A percentile compares a stretch with the other conserved stretches of the same genome.
phyloP scores from a whole-genome alignment of 345 rosid genomes.

The Mangifera indica region DNA sequence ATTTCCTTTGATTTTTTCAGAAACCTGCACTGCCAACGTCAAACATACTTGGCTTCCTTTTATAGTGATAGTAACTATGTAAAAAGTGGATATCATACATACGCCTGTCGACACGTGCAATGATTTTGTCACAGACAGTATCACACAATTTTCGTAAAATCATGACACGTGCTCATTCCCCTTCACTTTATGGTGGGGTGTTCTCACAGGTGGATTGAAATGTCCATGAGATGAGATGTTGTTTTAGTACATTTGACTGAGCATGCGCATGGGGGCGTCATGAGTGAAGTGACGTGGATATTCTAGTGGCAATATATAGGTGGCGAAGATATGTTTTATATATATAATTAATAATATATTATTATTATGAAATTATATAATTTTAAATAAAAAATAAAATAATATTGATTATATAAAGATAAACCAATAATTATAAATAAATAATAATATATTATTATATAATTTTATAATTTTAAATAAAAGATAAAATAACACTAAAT shows the following conservation, averaged over 20 bases:
- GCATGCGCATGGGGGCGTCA: constrained; percentile 25
- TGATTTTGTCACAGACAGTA: constrained; percentile 21
- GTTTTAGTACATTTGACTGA: not conserved
- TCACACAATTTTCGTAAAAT: constrained; percentile 18
- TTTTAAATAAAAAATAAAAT: no score
- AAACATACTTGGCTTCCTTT: not conserved
- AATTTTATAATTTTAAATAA: no score
- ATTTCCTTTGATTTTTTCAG: no score
- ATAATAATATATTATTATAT: no score
- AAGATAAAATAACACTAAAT: no score
- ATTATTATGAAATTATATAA: no score
- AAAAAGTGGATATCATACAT: not conserved
- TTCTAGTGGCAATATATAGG: no score
- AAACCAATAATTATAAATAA: no score
- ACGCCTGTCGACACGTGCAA: constrained; percentile 16
- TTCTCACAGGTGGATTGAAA: constrained; percentile 14
- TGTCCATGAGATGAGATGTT: constrained; percentile 25
- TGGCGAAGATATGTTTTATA: no score
- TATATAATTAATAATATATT: no score
- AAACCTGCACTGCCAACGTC: not conserved
- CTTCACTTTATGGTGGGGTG: not conserved
- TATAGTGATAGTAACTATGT: constrained; percentile 4
- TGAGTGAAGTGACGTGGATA: not conserved
- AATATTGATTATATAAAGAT: no score
- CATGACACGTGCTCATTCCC: not conserved